phyloP scores from a whole-genome alignment of 1,284 basidiomycete species.

The Vanrija humicola region DNA sequence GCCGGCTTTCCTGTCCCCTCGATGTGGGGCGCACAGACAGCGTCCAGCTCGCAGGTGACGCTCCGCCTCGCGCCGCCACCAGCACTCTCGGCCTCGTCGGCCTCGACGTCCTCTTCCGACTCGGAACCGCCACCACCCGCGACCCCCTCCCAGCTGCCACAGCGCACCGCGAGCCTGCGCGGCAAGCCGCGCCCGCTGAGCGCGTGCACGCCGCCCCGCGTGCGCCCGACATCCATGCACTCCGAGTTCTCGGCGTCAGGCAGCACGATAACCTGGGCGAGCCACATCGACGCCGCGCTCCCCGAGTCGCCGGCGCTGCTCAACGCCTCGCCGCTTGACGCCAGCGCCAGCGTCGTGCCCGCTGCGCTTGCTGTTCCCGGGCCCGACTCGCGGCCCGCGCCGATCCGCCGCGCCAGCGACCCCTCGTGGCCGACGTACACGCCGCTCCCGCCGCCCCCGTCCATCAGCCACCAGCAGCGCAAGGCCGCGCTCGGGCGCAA shows the following conservation, averaged over 20 bases:
- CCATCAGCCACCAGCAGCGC: neutral
- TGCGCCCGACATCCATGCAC: too few relatives aligned
- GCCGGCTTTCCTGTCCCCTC: neutral
- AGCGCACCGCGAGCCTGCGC: too few relatives aligned
- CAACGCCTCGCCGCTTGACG: neutral
- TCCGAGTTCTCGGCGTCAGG: too few relatives aligned
- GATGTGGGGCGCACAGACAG: neutral
- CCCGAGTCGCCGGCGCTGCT: conserved; percentile 8
- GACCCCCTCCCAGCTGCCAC: neutral
- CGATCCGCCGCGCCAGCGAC: too few relatives aligned
- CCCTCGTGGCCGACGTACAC: too few relatives aligned
- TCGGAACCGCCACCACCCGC: neutral
- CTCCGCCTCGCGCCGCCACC: neutral
- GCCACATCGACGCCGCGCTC: neutral
- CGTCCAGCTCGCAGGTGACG: neutral
- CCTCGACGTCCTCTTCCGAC: neutral
- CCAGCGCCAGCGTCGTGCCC: too few relatives aligned
- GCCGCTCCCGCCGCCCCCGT: too few relatives aligned
- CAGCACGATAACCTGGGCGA: neutral
- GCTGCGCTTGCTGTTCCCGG: too few relatives aligned
- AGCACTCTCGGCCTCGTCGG: too few relatives aligned
- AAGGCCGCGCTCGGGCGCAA: conserved; percentile 20
- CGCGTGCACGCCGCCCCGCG: too few relatives aligned
- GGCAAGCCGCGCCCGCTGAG: too few relatives aligned
- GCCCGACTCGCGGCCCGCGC: too few relatives aligned